Conservation (phyloP, 2,329 filamentous ascomycete genomes). For the Rhynchosporium secalis region DNA sequence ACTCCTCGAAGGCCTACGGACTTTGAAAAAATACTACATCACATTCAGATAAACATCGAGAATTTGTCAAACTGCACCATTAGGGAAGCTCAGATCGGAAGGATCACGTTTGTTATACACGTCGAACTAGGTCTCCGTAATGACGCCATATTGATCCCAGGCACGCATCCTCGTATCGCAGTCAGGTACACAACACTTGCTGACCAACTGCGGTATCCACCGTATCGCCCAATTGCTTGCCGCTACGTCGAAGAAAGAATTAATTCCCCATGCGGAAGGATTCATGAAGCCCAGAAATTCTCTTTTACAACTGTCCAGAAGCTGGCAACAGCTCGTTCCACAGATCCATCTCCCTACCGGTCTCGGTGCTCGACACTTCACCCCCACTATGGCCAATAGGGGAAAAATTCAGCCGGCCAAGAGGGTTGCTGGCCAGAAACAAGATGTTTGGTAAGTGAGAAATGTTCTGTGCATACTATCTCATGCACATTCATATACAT, state of each 20-base stretch:
- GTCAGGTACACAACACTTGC: constrained; percentile 1
- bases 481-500: not conserved
- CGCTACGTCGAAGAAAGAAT: not conserved
- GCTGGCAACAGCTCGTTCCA: constrained; percentile 13
- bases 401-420: constrained; percentile 51
- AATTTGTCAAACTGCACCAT: not conserved
- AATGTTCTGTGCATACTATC: not conserved
- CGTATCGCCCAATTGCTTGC: not conserved
- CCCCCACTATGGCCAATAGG: constrained; percentile 35
- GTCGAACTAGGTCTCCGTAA: constrained; percentile 12
- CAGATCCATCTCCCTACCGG: constrained; percentile 12
- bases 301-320: constrained; percentile 16
- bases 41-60: no score
- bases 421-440: constrained; percentile 53
- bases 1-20: no score
- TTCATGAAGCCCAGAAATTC: constrained; percentile 23
- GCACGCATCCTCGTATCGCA: constrained; percentile 3
- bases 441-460: constrained; percentile 56
- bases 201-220: not conserved
- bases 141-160: constrained; percentile 14
- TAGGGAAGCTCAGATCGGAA: not conserved
- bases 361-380: constrained; percentile 28
- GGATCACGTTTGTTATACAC: constrained; percentile 1
- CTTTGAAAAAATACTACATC: no score
- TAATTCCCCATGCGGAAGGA: not conserved